These are phyloP conservation scores for Suillus lakei DNA, from an alignment of 768 basidiomycete genomes.

Conservation along the genomic window DNA sequence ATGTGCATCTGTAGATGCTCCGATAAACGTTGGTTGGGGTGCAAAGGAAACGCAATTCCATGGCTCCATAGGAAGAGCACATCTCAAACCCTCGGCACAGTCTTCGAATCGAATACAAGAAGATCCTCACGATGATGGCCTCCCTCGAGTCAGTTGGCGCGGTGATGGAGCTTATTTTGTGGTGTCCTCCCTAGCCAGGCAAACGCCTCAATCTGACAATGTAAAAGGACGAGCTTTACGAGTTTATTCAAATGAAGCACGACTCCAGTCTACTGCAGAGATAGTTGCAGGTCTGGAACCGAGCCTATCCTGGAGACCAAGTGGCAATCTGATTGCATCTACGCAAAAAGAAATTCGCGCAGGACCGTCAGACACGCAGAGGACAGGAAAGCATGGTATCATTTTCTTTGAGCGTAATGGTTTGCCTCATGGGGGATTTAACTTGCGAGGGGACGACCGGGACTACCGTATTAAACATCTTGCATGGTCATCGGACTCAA, in stretches of 20 bases:
- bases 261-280: constrained; percentile 85
- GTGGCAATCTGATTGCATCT: constrained; percentile 82
- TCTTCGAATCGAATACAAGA: constrained; percentile 45
- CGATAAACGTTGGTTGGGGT: constrained; percentile 98
- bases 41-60: constrained; percentile 97
- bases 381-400: constrained; percentile 76
- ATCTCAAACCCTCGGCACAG: constrained; percentile 56
- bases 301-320: constrained; percentile 81
- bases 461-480: constrained; percentile 78
- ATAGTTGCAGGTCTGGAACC: constrained; percentile 83
- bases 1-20: constrained; percentile 59
- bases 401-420: constrained; percentile 98
- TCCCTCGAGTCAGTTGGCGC: constrained; percentile 87
- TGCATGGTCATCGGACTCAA: constrained; percentile 89
- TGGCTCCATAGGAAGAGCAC: constrained; percentile 86
- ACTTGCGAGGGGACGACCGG: constrained; percentile 57
- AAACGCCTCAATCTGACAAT: constrained; percentile 24
- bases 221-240: constrained; percentile 30
- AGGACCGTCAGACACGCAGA: constrained; percentile 69
- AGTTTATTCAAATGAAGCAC: constrained; percentile 50
- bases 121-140: constrained; percentile 72
- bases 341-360: constrained; percentile 80
- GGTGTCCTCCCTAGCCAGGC: constrained; percentile 72
- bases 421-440: constrained; percentile 88
- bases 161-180: constrained; percentile 92